Percentiles rank a stretch among this genome's conserved stretches.
phyloP scores from a whole-genome alignment of 2,329 filamentous ascomycete species.

The Hirsutella minnesotensis region DNA sequence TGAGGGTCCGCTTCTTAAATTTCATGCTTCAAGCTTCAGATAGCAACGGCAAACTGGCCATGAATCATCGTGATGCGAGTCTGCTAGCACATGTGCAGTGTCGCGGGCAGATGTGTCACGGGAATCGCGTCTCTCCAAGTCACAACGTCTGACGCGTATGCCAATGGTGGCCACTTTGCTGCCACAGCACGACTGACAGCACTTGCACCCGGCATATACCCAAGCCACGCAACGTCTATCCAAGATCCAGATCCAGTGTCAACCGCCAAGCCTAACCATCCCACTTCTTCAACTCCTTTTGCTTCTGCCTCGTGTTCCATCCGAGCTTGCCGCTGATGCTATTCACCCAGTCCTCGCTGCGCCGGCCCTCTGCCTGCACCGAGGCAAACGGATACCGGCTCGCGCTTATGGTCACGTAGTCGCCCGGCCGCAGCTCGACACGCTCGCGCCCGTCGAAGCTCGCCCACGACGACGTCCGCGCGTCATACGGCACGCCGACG shows the following conservation, averaged over 20 bases:
- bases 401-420: conserved; percentile 77
- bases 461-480: conserved; percentile 85
- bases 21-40: too few species aligned
- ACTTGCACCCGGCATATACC: too few species aligned
- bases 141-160: too few species aligned
- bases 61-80: too few species aligned
- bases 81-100: too few species aligned
- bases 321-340: conserved; percentile 69
- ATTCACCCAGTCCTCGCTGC: conserved; percentile 71
- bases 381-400: conserved; percentile 71
- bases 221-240: too few species aligned
- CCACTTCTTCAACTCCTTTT: conserved; percentile 50
- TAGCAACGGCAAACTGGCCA: too few species aligned
- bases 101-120: too few species aligned
- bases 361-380: conserved; percentile 56
- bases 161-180: too few species aligned
- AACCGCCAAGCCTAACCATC: conserved; percentile 2
- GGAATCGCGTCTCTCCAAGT: too few species aligned
- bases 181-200: too few species aligned
- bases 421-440: conserved; percentile 64
- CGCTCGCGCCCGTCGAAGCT: conserved; percentile 92
- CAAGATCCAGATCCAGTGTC: background rate
- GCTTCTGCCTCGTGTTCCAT: conserved; percentile 71
- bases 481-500: conserved; percentile 88
- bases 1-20: too few species aligned